Percentiles rank a stretch among this genome's conserved stretches.
These are phyloP conservation scores for Alternaria ethzedia DNA, from an alignment of 2,329 filamentous ascomycete species.

Conservation along the genomic window DNA sequence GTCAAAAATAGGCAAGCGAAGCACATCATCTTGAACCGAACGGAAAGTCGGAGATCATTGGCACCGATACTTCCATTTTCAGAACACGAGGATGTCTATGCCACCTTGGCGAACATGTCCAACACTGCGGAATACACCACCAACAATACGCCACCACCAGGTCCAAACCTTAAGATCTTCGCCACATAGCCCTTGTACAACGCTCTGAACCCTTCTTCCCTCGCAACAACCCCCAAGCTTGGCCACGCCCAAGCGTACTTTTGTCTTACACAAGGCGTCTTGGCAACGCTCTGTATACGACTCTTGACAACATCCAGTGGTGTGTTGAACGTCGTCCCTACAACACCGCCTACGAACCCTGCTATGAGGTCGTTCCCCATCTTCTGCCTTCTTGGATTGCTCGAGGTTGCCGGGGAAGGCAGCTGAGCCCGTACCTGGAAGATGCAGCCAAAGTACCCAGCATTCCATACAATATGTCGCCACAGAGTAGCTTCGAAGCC, in stretches of 20 bases:
- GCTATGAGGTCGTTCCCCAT: slow-evolving; percentile 36
- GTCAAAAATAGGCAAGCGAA: background rate
- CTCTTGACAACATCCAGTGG: slow-evolving; percentile 43
- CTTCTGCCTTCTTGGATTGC: slow-evolving; percentile 31
- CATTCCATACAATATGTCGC: slow-evolving; percentile 43
- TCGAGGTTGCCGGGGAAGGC: slow-evolving; percentile 17
- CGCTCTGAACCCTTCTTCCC: slow-evolving; percentile 36
- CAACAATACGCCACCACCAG: slow-evolving; percentile 37
- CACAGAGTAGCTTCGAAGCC: slow-evolving; percentile 42
- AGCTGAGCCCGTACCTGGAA: slow-evolving; percentile 37
- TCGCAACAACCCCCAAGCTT: slow-evolving; percentile 32
- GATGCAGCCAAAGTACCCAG: slow-evolving; percentile 43
- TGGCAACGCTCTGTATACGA: slow-evolving; percentile 41
- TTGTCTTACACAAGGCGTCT: slow-evolving; percentile 25
- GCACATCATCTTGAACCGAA: background rate
- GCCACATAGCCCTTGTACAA: slow-evolving; percentile 42
- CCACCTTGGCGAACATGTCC: slow-evolving; percentile 26
- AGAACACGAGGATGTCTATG: slow-evolving; percentile 3
- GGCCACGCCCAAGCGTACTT: slow-evolving; percentile 43
- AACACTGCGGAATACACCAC: slow-evolving; percentile 38
- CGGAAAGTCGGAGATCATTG: background rate
- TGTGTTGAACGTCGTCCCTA: slow-evolving; percentile 40
- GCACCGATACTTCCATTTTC: background rate
- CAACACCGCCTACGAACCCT: slow-evolving; percentile 38
- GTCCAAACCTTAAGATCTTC: slow-evolving; percentile 40